These are phyloP conservation scores for Malus hybrid DNA, from an alignment of 331 rosid species.

Conservation along the genomic window DNA sequence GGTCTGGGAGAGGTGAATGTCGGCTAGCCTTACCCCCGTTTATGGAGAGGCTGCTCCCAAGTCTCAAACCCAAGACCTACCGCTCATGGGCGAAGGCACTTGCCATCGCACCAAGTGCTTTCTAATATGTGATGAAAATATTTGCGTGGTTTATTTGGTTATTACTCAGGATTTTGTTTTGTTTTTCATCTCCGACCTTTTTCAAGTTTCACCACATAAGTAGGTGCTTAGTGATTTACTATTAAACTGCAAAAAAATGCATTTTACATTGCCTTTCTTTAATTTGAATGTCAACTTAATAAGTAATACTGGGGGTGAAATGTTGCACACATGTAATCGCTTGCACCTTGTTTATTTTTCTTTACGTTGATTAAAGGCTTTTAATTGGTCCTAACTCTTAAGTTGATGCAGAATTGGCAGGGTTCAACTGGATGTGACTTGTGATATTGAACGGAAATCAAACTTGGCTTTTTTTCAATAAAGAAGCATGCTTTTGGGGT, in stretches of 20 bases:
- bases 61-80: no score
- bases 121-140: neutral
- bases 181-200: neutral
- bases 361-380: neutral
- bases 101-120: no score
- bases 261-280: neutral
- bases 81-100: no score
- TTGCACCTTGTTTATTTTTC: neutral
- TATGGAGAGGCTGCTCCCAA: no score
- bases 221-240: neutral
- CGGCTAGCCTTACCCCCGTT: no score
- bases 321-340: neutral
- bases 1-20: no score
- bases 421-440: conserved; percentile 14
- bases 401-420: conserved; percentile 25
- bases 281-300: neutral
- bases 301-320: neutral
- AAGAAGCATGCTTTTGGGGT: neutral
- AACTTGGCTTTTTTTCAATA: conserved; percentile 5
- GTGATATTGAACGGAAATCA: conserved; percentile 6
- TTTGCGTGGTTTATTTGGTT: neutral
- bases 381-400: conserved; percentile 5
- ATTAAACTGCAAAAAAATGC: neutral
- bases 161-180: neutral
- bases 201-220: neutral